A percentile compares a stretch with the other conserved stretches of the same genome.
phyloP scores from a whole-genome alignment of 257 asterid species.

The Jacaranda copaia region DNA sequence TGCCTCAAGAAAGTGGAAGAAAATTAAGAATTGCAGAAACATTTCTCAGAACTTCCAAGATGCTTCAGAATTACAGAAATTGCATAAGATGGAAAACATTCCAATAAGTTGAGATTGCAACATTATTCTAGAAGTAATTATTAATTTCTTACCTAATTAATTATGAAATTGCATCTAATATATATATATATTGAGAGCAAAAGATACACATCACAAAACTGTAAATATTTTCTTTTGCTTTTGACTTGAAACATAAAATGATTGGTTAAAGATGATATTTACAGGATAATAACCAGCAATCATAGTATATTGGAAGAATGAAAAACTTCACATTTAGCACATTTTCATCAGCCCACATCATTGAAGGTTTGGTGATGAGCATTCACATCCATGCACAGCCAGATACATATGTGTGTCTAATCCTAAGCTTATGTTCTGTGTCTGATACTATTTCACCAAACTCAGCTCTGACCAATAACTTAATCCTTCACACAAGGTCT shows the following conservation, averaged over 20 bases:
- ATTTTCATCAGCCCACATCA: not conserved
- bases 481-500: not conserved
- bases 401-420: not conserved
- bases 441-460: not conserved
- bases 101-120: not conserved
- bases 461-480: not conserved
- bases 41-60: constrained; percentile 13
- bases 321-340: not conserved
- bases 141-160: not conserved
- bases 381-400: too few species aligned
- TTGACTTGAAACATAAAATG: constrained; percentile 1
- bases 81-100: not conserved
- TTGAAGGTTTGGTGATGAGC: too few species aligned
- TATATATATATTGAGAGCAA: not conserved
- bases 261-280: constrained; percentile 8
- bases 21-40: constrained; percentile 10
- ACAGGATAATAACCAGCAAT: not conserved
- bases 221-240: not conserved
- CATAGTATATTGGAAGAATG: not conserved
- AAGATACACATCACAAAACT: not conserved
- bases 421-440: not conserved
- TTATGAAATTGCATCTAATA: not conserved
- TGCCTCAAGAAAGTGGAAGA: not conserved
- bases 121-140: not conserved
- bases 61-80: not conserved